Evolutionary conservation across 164 flowering plant species (phyloP), one percentile per base, ranked within the genome.

Genomic region (Magnolia changhungtana): DNA sequence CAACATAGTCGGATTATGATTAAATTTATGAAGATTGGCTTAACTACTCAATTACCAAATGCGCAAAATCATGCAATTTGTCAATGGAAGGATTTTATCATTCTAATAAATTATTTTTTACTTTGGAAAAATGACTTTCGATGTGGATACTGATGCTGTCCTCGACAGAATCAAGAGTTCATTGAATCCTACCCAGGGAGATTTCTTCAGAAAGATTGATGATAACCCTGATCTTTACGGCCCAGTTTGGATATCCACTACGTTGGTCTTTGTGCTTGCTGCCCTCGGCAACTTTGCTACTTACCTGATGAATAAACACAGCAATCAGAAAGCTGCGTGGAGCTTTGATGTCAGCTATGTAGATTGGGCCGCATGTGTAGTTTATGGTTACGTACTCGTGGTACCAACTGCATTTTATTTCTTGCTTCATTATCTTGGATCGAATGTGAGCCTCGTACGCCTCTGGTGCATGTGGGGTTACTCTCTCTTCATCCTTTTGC

Each of bases 391-490:
- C 81, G 84, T 89, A 9, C 75, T 90, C 27, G 70, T 91, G 74
- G 96, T 93, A 73, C 99, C 99, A n/a, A 19, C 87, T 83, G 98
- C 87, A 76, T 93, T 88, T 80, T 96, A 88, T 85, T 94, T 96
- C 80, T 82, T 90, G 85, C 92, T 96, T 78, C 96, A 83, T 78
- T 96, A 94, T 82, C 68, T 93, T 83, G 99, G 97, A 71, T 83
- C 91, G 71, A 90, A 75, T 78, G 74, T 88, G 74, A 91, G 89
- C 80, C 92, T 96, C 71, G 77, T 92, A 61, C 87, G 88, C 72
- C 87, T 96, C 1, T 96, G 97, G 98, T 96, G 98, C 89, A 79
- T 96, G 91, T 96, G 99, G 98, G 99, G 99, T 75, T 96, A 96
- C 81, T 96, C 99, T 72, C 98, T 96, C 81, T 89, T 86, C 85